Conservation (phyloP, 306 rosid genomes). For the Lagenaria siceraria region DNA sequence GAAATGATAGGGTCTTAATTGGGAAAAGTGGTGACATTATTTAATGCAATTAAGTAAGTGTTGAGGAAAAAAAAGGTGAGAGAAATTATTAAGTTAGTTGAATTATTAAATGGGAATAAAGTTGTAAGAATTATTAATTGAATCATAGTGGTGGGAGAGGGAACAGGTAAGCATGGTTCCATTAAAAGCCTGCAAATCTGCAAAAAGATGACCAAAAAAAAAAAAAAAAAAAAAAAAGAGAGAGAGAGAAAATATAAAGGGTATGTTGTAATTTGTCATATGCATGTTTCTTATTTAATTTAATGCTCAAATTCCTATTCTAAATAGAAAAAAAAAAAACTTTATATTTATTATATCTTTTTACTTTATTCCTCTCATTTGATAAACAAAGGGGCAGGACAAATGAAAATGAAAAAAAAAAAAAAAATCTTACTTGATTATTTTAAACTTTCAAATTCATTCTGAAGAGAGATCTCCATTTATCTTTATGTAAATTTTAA, state of each 20-base stretch:
- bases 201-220: neutral
- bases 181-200: slow-evolving; percentile 6
- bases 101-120: slow-evolving; percentile 7
- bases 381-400: neutral
- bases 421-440: too few species aligned
- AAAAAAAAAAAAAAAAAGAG: neutral
- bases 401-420: neutral
- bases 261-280: neutral
- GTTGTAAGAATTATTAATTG: slow-evolving; percentile 5
- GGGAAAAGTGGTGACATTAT: slow-evolving; percentile 4
- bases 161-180: slow-evolving; percentile 11
- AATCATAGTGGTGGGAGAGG: slow-evolving; percentile 10
- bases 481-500: neutral
- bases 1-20: neutral
- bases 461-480: too few species aligned
- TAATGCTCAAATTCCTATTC: neutral
- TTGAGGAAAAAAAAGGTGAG: neutral
- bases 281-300: neutral
- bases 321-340: neutral
- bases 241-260: neutral
- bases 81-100: slow-evolving; percentile 1
- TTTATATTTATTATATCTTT: neutral
- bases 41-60: neutral
- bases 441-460: too few species aligned
- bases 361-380: neutral